These are phyloP conservation scores for Discostella stelligeroides DNA, from an alignment of 108 stramenopile genomes.

Conservation along the genomic window DNA sequence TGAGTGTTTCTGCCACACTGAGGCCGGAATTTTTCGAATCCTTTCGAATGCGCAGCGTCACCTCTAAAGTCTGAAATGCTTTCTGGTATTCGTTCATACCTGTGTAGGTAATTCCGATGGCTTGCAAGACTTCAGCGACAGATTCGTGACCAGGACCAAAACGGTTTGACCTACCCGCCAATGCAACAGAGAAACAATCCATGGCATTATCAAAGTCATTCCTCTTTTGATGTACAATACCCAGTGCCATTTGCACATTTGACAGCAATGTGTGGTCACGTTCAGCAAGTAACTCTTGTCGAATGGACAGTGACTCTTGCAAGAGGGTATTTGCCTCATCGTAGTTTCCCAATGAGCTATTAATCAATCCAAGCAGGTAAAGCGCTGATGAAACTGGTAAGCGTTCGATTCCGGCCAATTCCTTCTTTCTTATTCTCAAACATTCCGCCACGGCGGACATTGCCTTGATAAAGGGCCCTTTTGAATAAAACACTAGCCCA, in stretches of 20 bases:
- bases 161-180: constrained; percentile 26
- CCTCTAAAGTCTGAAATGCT: constrained; percentile 39
- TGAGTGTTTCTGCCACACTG: constrained; percentile 51
- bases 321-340: constrained; percentile 35
- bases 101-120: constrained; percentile 37
- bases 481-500: constrained; percentile 49
- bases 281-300: constrained; percentile 21
- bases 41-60: constrained; percentile 30
- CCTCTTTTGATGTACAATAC: constrained; percentile 34
- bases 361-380: constrained; percentile 39
- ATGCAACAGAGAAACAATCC: constrained; percentile 33
- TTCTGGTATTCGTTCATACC: constrained; percentile 36
- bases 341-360: constrained; percentile 31
- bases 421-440: constrained; percentile 42
- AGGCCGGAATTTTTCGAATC: constrained; percentile 24
- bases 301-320: constrained; percentile 39
- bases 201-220: constrained; percentile 43
- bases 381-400: constrained; percentile 36
- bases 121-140: constrained; percentile 45
- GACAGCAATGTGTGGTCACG: constrained; percentile 37
- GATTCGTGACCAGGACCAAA: constrained; percentile 37
- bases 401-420: constrained; percentile 18
- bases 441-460: constrained; percentile 38
- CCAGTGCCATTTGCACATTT: constrained; percentile 43
- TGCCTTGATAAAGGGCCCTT: constrained; percentile 48